Base-by-base conservation (phyloP, 2,329 filamentous ascomycete species). In the Atkinsonella texensis region DNA sequence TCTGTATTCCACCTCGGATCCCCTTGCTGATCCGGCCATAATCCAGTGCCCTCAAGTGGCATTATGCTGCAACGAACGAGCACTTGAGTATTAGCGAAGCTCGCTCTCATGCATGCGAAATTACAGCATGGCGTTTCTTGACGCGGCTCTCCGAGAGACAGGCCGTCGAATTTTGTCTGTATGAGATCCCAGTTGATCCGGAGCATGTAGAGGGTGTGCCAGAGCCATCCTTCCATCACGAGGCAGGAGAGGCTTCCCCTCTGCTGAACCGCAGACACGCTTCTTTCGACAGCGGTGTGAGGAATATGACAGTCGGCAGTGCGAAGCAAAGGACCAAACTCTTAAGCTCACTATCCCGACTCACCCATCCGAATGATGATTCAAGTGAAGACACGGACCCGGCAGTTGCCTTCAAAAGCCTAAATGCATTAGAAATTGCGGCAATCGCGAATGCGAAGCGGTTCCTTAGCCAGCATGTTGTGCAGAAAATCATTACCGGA, bases 401-500 rank as follows among this genome's bases (percentile, higher is more conserved):
- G 31, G 85, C 84, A 0, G 76, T 80, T 0, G 79, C 83, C 1
- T 95, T 95, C 63, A 81, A 82, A 38, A 83, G 84, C 17, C 74
- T 95, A 46, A 95, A 93, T 64, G 89, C 88, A 1, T 74, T 97
- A 15, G 89, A 95, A 63, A 90, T 95, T 60, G 89, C 88, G 28
- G 83, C 85, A 45, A 81, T 94, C 18, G 84, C 84, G 12, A 78
- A 87, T 53, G 87, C 87, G 32, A 95, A 95, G 69, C 85, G 85
- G 45, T 94, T 95, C 58, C 75, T 95, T 38, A 84, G 84, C 61
- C 88, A 94, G 65, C 77, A 78, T 54, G 79, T 87, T 2, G 85
- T 94, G 11, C 89, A 95, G 63, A 86, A 85, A 60, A 85, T 94
- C 57, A 80, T 95, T 55, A 84, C 85, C 45, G 85, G 85, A 47